Conservation (phyloP, 2,329 filamentous ascomycete genomes). For the Colletotrichum sp. region DNA sequence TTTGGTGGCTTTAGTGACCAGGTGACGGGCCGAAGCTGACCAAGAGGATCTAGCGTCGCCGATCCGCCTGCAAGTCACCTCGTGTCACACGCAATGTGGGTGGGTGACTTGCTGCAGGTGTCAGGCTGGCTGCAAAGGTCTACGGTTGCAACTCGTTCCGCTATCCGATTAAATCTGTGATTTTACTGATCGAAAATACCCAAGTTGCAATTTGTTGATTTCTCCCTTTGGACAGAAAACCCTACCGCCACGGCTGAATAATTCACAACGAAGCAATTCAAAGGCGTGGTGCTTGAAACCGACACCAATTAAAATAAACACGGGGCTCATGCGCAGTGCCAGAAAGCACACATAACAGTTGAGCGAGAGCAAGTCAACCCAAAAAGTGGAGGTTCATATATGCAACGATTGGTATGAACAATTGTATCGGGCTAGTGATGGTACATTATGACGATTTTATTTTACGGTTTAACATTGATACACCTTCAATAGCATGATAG, state of each 20-base stretch:
- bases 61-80: constrained; percentile 11
- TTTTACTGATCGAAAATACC: not conserved
- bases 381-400: not conserved
- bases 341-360: not conserved
- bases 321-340: not conserved
- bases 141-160: not conserved
- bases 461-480: not conserved
- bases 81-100: not conserved
- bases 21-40: not conserved
- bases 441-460: fast-evolving
- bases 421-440: not conserved
- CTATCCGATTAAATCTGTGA: not conserved
- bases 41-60: not conserved
- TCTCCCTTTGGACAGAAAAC: not conserved
- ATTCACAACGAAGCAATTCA: not conserved
- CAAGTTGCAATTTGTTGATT: not conserved
- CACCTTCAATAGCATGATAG: not conserved
- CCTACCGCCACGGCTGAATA: not conserved
- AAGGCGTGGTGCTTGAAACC: not conserved
- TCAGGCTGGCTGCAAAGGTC: not conserved
- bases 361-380: not conserved
- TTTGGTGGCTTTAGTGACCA: not conserved
- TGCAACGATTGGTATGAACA: fast-evolving
- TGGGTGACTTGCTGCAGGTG: not conserved
- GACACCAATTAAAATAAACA: fast-evolving